A percentile compares a stretch with the other conserved stretches of the same genome.
Conservation (phyloP, 2,329 filamentous ascomycete species). For the Arthroderma sp. region DNA sequence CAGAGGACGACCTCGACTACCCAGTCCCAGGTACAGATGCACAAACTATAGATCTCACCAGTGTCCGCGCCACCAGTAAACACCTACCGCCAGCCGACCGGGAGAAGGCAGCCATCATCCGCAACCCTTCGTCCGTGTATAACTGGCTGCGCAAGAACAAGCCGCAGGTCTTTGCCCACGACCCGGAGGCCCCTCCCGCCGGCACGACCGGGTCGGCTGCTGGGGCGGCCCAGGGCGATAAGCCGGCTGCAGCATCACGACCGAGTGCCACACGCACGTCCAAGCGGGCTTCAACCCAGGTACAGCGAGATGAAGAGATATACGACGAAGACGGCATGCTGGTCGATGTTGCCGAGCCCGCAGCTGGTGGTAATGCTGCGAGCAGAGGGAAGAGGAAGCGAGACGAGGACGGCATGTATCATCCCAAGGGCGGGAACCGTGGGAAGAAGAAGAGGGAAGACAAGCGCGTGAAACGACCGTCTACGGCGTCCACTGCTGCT, state of each 20-base stretch:
- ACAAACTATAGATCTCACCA: conserved; percentile 29
- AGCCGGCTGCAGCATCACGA: conserved; percentile 27
- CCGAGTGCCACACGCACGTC: conserved; percentile 32
- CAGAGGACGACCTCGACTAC: conserved; percentile 34
- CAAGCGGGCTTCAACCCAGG: conserved; percentile 28
- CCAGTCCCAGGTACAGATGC: conserved; percentile 13
- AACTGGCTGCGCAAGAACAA: conserved; percentile 86
- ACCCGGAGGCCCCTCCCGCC: conserved; percentile 43
- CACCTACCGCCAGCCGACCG: conserved; percentile 26
- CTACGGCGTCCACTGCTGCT: conserved; percentile 16
- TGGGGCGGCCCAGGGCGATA: conserved; percentile 20
- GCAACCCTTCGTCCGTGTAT: conserved; percentile 83
- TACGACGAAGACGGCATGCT: conserved; percentile 35
- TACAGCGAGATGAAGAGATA: conserved; percentile 30
- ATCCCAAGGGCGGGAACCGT: conserved; percentile 35
- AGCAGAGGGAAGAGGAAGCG: conserved; percentile 36
- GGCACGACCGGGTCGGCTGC: neutral
- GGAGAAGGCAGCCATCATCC: conserved; percentile 46
- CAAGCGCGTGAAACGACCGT: conserved; percentile 26
- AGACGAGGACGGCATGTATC: conserved; percentile 37
- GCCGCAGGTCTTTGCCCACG: conserved; percentile 73
- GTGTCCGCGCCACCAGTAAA: conserved; percentile 38
- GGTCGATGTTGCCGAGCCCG: conserved; percentile 24
- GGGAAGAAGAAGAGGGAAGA: conserved; percentile 30
- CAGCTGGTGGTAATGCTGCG: conserved; percentile 18